Conservation (phyloP, 768 basidiomycete genomes). For the Lactarius sanguifluus region DNA sequence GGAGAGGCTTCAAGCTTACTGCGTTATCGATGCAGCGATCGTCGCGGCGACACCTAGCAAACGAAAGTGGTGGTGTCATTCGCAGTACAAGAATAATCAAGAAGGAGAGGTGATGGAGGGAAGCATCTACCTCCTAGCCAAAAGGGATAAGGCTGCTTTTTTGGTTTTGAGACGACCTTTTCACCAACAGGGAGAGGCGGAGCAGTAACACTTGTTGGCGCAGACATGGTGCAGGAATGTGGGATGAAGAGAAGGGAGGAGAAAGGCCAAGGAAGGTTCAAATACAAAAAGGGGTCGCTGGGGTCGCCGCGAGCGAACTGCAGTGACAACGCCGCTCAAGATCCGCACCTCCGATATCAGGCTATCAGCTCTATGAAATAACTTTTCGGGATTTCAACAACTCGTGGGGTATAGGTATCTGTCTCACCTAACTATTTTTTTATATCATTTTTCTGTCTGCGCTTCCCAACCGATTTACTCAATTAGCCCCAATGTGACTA, state of each 20-base stretch:
- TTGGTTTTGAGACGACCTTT: conserved; percentile 29
- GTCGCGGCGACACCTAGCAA: conserved; percentile 69
- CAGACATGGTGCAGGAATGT: conserved; percentile 20
- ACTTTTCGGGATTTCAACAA: neutral
- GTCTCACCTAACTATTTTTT: neutral
- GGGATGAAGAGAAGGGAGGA: neutral
- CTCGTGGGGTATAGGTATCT: conserved; percentile 7
- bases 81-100: neutral
- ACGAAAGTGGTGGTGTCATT: conserved; percentile 10
- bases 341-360: neutral
- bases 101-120: neutral
- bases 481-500: neutral
- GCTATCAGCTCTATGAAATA: neutral
- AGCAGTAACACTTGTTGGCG: conserved; percentile 16
- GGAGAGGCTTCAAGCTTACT: conserved; percentile 46
- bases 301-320: neutral
- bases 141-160: conserved; percentile 80
- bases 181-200: conserved; percentile 20
- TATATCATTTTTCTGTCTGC: neutral
- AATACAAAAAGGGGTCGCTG: neutral
- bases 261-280: neutral
- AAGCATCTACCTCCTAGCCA: conserved; percentile 68
- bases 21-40: conserved; percentile 85
- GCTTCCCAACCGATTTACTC: conserved; percentile 19
- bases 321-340: neutral